phyloP scores from a whole-genome alignment of 805 yeast genomes.

The Ogataea minuta region DNA sequence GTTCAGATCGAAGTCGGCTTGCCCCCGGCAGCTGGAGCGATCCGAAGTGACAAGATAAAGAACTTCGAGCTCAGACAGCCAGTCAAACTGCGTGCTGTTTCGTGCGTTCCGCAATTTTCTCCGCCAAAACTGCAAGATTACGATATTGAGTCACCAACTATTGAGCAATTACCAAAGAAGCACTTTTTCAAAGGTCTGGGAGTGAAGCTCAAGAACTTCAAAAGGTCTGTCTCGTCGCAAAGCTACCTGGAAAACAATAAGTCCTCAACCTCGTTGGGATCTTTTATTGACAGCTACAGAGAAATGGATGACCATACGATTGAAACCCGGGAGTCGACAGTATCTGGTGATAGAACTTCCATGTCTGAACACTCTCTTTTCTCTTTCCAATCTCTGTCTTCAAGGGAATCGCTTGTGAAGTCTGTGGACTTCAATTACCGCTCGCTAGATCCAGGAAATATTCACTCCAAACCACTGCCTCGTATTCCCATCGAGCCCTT shows the following conservation, averaged over 20 bases:
- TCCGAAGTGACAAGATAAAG: neutral
- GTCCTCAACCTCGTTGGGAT: slow-evolving; percentile 13
- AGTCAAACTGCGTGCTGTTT: slow-evolving; percentile 3
- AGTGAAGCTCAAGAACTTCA: neutral
- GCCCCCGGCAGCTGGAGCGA: slow-evolving; percentile 11
- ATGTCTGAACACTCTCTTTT: slow-evolving; percentile 18
- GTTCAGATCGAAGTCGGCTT: slow-evolving; percentile 7
- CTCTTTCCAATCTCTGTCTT: slow-evolving; percentile 14
- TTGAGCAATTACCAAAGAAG: neutral
- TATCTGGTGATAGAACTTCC: slow-evolving; percentile 3
- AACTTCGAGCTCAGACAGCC: neutral
- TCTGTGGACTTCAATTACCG: neutral
- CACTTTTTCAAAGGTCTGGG: slow-evolving; percentile 4
- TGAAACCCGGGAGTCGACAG: neutral
- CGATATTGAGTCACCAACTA: no score
- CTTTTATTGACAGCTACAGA: slow-evolving; percentile 17
- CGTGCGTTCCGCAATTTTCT: neutral
- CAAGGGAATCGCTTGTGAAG: slow-evolving; percentile 1
- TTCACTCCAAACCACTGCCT: slow-evolving; percentile 20
- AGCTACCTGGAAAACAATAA: slow-evolving; percentile 1
- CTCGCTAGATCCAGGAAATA: neutral
- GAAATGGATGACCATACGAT: slow-evolving; percentile 2
- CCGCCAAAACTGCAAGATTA: no score
- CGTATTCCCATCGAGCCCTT: slow-evolving; percentile 24
- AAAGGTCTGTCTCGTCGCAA: slow-evolving; percentile 6